Evolutionary conservation across 345 rosid species (phyloP), one percentile per base, ranked within the genome.

Genomic region (Carallia brachiata): DNA sequence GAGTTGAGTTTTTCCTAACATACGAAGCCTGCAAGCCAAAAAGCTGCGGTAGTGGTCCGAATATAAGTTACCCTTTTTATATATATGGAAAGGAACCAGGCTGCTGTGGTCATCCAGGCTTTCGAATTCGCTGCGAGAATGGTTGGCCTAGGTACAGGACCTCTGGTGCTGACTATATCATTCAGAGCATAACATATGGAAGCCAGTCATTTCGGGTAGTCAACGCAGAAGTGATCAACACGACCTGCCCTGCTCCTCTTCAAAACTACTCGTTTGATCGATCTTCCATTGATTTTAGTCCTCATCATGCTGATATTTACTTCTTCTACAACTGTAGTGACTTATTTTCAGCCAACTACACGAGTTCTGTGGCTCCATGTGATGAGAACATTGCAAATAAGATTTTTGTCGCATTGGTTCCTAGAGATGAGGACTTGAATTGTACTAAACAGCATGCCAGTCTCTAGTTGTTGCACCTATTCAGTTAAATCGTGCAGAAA

Each of bases 1-100:
- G 23, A 23, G 0, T 23, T 23, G 23, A 23, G 0, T 23, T 23
- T 23, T 23, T 23, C 23, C 23, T 23, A 23, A 23, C 23, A 23
- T 77, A 66, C 59, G 73, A 82, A 61, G 34, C 67, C 28, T 77
- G 83, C 70, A 40, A 61, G 44, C 80, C 80, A 23, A 69, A 39
- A 62, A 74, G 19, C 65, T 79, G 80, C 10, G 75, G 75, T 28
- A 62, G 0, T 6, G 86, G 83, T 58, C 78, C 76, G n/a, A 63
- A 73, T 9, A 73, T 83, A 70, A 80, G 78, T 56, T 75, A 73
- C 68, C 80, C 75, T 6, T 80, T 80, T 69, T 68, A 57, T 36
- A 65, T 80, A 52, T 39, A 0, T 1, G 56, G 7, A 19, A 63
- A 44, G 36, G 58, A 32, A 15, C 28, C 77, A 34, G 34, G 68